Conservation (phyloP, 257 asterid species). For the Galeopsis tetrahit region DNA sequence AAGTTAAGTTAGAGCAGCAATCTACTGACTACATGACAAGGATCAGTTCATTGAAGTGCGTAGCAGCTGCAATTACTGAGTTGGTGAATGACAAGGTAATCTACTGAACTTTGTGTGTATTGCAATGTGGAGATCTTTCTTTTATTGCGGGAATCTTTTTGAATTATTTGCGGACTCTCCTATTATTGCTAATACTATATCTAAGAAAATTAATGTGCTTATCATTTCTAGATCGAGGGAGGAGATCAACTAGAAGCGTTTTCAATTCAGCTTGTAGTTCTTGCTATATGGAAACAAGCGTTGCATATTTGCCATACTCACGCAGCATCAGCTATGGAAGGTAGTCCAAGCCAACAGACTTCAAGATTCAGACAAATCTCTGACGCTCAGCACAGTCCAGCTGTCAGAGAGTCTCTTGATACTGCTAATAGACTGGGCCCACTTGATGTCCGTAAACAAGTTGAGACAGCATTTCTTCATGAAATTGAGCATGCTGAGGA, state of each 20-base stretch:
- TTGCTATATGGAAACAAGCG: conserved; percentile 96
- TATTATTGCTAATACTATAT: conserved; percentile 14
- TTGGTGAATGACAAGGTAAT: conserved; percentile 80
- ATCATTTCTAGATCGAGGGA: conserved; percentile 55
- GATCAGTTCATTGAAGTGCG: conserved; percentile 69
- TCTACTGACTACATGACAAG: conserved; percentile 69
- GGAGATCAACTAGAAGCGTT: conserved; percentile 79
- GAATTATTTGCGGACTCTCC: conserved; percentile 4
- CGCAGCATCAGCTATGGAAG: conserved; percentile 81
- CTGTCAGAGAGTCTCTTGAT: conserved; percentile 39
- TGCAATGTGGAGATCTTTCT: not conserved
- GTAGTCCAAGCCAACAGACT: conserved; percentile 55
- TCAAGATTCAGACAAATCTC: conserved; percentile 47
- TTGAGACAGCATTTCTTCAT: conserved; percentile 72
- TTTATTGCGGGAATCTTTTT: not conserved
- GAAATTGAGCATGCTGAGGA: conserved; percentile 88
- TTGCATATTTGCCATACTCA: conserved; percentile 74
- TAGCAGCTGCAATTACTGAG: conserved; percentile 69
- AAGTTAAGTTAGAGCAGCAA: conserved; percentile 58
- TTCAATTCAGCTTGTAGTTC: conserved; percentile 80
- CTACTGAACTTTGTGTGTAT: conserved; percentile 22
- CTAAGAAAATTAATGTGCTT: conserved; percentile 27
- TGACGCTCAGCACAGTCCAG: conserved; percentile 41
- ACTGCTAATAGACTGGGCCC: conserved; percentile 42
- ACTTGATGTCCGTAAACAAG: conserved; percentile 53